Evolutionary conservation across 192 early-diverging fungal species (phyloP), one percentile per base, ranked within the genome.

Genomic region (Linnemannia hyalina): DNA sequence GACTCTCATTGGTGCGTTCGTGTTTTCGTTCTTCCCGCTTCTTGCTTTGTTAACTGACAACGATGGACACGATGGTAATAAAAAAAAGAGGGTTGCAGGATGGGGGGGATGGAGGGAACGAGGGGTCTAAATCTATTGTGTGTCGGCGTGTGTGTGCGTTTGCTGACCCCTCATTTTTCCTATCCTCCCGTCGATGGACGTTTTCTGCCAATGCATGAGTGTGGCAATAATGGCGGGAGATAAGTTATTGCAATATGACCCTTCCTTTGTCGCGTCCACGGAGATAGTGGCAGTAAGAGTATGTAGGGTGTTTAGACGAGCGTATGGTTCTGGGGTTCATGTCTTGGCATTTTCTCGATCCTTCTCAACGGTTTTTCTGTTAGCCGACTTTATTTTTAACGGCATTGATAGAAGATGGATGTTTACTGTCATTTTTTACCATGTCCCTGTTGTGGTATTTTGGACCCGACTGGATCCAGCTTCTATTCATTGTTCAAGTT

Each of bases 11-110:
- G 60, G 60, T 72, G 22, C 40, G 26, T 73, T 40, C 29, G 41
- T 73, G 46, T 73, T 47, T 16, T 73, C 22, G 49, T 54, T 54
- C 47, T 54, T 75, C 73, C 52, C 52, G 42, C 40, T 29, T 40
- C 16, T 2, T 23, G 32, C 20, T 35, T 52, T 52, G 44, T 29
- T 36, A 23, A 22, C 32, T 11, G 47, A 47, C 11, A 47, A 75
- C 11, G 11, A 29, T 29, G 2, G 32, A 32, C 9, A 65, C 20
- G 16, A 54, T 18, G 18, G 9, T 7, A 57, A 57, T 3, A 57
- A 26, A 26, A 54, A 57, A 26, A 57, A 26, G 55, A 57, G 55
- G 55, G 49, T 52, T 52, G 49, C 49, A 57, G 55, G 55, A 57
- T 22, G 23, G 6, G 47, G 47, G 22, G 42, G 46, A n/a, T 29